Evolutionary conservation across 1,284 basidiomycete species (phyloP), one percentile per base, ranked within the genome.

Genomic region (Malassezia yamatoensis): DNA sequence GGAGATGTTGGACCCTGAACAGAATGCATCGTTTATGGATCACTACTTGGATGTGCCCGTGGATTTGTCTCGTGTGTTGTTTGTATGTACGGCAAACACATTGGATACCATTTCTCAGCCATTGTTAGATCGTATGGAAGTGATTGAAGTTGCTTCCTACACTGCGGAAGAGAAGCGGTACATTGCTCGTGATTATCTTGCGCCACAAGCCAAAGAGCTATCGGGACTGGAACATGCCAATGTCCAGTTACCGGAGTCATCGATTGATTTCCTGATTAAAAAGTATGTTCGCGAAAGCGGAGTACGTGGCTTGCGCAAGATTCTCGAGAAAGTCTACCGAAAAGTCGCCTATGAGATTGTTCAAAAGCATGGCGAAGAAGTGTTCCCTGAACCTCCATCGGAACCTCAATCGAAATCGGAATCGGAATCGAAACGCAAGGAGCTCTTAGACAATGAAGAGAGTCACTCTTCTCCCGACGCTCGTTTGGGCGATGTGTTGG

Each of bases 11-110:
- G 93, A 98, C 75, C 93, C 93, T 0, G 93, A 98, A 76, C 93
- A 98, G 78, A 98, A 98, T 76, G 85, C 84, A 21, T 86, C 85
- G 24, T 98, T 96, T 81, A 79, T 96, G 65, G 93, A 96, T 75
- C 90, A 96, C 72, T 96, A 96, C 68, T 90, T 93, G 85, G 90
- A 96, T 70, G 89, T 98, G 11, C 91, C 94, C 10, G 88, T 98
- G 51, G 91, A 98, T 74, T 81, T 98, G 5, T 96, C 90, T 1
- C 84, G 89, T 34, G 90, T 98, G 21, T 82, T 99, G 1, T 99
- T 98, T 75, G 93, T 98, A 57, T 96, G 93, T 78, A 98, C 93
- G 10, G 72, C 70, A 49, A 73, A 74, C 58, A 72, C 69, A 3
- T 83, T 96, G 53, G 88, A 93, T 61, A 96, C 90, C 1, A 98